Evolutionary conservation across 1,139 yeast species (phyloP).

Genomic region (Casaregolazyma lundiana): DNA sequence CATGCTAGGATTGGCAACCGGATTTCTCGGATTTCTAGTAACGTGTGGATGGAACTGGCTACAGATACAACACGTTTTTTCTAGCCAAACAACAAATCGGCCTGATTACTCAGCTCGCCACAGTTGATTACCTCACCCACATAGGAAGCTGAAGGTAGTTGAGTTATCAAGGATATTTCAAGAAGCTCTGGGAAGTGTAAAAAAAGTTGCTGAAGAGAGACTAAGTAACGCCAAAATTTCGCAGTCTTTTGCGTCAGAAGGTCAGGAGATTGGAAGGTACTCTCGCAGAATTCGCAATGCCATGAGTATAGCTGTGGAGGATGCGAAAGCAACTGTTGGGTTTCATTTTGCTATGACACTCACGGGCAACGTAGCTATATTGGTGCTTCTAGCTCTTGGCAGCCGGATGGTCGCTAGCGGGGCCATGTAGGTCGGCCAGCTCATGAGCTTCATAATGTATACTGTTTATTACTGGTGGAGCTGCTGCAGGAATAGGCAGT

Average conservation of each 20-base stretch:
- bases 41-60: too few species aligned
- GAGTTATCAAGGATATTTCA: conserved; percentile 77
- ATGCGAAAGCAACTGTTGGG: conserved; percentile 61
- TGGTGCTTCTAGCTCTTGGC: conserved; percentile 75
- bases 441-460: conserved; percentile 89
- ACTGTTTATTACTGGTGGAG: conserved; percentile 88
- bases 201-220: conserved; percentile 89
- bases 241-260: conserved; percentile 85
- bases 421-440: conserved; percentile 74
- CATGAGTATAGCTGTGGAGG: conserved; percentile 68
- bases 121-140: too few species aligned
- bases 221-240: conserved; percentile 81
- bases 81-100: too few species aligned
- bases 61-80: too few species aligned
- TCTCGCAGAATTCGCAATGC: conserved; percentile 71
- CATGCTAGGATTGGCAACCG: too few species aligned
- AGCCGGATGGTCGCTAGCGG: conserved; percentile 72
- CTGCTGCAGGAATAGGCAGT: conserved; percentile 84
- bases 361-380: conserved; percentile 73
- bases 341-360: conserved; percentile 75
- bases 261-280: conserved; percentile 55
- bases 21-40: too few species aligned
- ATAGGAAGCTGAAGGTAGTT: too few species aligned
- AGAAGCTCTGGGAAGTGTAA: conserved; percentile 78
- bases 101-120: too few species aligned